Evolutionary conservation across 2,329 filamentous ascomycete genomes (phyloP).

Genomic region (Venturia carpophila): DNA sequence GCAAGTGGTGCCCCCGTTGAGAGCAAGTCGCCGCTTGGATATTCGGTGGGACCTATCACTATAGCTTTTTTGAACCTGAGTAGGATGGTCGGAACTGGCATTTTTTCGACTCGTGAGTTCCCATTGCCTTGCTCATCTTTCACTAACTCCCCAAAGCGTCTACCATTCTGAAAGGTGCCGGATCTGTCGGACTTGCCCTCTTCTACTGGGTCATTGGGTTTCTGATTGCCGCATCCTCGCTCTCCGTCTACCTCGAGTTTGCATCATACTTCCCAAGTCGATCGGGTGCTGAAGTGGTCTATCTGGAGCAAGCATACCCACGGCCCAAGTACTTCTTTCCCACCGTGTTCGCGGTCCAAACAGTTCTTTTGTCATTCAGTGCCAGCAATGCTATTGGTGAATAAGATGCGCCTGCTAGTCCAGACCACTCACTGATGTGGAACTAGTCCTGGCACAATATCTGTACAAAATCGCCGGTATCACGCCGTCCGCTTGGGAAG

Average conservation of each 20-base stretch:
- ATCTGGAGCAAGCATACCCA: conserved; percentile 17
- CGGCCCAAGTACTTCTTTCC: conserved; percentile 10
- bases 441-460: conserved; percentile 52
- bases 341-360: conserved; percentile 1
- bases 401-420: background rate
- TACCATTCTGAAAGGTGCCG: conserved; percentile 5
- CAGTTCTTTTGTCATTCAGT: conserved; percentile 6
- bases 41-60: conserved; percentile 44
- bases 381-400: conserved; percentile 7
- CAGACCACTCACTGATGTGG: background rate
- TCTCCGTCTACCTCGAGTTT: conserved; percentile 18
- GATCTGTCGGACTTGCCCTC: conserved; percentile 17
- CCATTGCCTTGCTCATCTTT: background rate
- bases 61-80: conserved; percentile 16
- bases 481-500: conserved; percentile 5
- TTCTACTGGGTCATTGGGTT: conserved; percentile 18
- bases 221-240: conserved; percentile 2
- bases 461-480: conserved; percentile 38
- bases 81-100: conserved; percentile 18
- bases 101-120: conserved; percentile 16
- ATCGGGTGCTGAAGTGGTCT: conserved; percentile 7
- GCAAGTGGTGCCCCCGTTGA: conserved; percentile 56
- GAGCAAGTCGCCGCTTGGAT: conserved; percentile 50
- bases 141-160: conserved; percentile 5
- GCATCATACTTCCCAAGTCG: conserved; percentile 27